Conservation (phyloP, 1,139 yeast species). For the Hansenula sp. region DNA sequence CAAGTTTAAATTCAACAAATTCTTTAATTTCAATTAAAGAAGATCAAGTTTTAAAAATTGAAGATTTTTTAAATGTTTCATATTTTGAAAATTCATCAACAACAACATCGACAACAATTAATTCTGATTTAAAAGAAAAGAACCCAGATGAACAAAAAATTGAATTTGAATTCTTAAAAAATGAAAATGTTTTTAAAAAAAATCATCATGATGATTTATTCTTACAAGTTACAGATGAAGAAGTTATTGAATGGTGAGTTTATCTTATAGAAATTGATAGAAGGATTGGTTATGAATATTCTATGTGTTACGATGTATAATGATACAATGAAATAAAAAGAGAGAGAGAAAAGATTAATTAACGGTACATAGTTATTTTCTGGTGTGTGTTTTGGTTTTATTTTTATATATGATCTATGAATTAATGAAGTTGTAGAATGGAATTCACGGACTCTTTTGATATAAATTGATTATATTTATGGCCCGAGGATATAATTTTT, state of each 20-base stretch:
- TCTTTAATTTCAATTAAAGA: conserved; percentile 18
- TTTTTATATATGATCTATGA: too few relatives aligned
- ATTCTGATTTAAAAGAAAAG: conserved; percentile 2
- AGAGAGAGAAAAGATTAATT: not conserved
- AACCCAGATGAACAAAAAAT: conserved; percentile 13
- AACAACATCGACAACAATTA: not conserved
- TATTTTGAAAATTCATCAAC: conserved; percentile 15
- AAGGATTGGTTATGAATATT: not conserved
- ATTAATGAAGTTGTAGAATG: too few relatives aligned
- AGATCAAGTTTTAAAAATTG: conserved; percentile 17
- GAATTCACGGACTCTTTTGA: too few relatives aligned
- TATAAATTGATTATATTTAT: not conserved
- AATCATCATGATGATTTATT: not conserved
- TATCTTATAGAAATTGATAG: not conserved
- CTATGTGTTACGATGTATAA: too few relatives aligned
- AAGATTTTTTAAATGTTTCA: conserved; percentile 19
- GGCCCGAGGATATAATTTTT: too few relatives aligned
- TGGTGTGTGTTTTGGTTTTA: too few relatives aligned
- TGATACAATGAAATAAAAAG: not conserved
- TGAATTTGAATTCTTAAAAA: conserved; percentile 17
- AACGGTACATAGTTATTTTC: too few relatives aligned
- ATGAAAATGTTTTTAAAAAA: not conserved
- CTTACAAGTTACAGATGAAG: not conserved
- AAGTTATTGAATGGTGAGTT: conserved; percentile 1
- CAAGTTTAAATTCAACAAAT: conserved; percentile 12